These are phyloP conservation scores for Trifolium fragiferum DNA, from an alignment of 306 rosid species.

Conservation along the genomic window DNA sequence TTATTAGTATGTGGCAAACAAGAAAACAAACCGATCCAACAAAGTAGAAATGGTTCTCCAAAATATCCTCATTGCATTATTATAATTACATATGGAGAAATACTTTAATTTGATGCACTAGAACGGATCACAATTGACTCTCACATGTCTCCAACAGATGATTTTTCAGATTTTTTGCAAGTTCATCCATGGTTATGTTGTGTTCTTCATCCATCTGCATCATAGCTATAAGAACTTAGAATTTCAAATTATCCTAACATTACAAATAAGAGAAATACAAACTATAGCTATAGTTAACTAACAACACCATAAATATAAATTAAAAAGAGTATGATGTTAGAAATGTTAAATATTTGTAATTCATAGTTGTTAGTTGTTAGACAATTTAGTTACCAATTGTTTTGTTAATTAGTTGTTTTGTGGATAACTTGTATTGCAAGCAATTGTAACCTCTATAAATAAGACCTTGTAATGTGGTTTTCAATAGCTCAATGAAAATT, in stretches of 20 bases:
- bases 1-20: neutral
- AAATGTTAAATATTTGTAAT: no score
- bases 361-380: no score
- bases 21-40: neutral
- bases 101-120: slow-evolving; percentile 32
- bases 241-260: slow-evolving; percentile 3
- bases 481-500: no score
- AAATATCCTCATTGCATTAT: neutral
- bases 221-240: neutral
- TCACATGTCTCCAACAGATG: neutral
- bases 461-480: no score
- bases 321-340: no score
- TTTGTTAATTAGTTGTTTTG: no score
- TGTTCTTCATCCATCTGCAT: slow-evolving; percentile 38
- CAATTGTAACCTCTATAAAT: no score
- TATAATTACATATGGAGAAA: slow-evolving; percentile 13
- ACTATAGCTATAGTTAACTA: no score
- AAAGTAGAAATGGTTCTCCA: neutral
- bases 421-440: no score
- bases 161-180: slow-evolving; percentile 20
- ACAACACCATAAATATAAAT: no score
- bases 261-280: neutral
- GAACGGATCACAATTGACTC: neutral
- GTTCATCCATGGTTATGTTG: slow-evolving; percentile 30
- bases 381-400: no score